Percentiles rank a stretch among this genome's conserved stretches.
phyloP scores from a whole-genome alignment of 306 rosid genomes.

The Cicer judaicum region DNA sequence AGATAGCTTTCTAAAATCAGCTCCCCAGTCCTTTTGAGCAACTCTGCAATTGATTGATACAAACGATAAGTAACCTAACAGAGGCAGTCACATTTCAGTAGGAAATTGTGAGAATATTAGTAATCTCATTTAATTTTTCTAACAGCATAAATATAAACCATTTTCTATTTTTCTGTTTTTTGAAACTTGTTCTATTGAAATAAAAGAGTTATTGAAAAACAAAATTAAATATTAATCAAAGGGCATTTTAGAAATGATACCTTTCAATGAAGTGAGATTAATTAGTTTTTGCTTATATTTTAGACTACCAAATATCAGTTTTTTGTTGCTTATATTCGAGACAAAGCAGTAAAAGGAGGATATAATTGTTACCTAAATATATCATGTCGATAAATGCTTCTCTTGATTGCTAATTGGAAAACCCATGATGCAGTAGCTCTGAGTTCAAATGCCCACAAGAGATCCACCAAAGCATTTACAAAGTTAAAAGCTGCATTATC shows the following conservation, averaged over 20 bases:
- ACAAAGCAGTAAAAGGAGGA: constrained; percentile 30
- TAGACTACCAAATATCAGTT: neutral
- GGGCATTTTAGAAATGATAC: neutral
- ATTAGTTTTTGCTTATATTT: neutral
- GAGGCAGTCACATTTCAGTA: neutral
- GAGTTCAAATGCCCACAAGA: constrained; percentile 95
- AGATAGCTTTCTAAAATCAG: constrained; percentile 93
- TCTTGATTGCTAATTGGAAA: constrained; percentile 84
- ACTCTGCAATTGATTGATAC: constrained; percentile 64
- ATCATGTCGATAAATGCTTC: constrained; percentile 70
- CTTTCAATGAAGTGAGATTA: neutral
- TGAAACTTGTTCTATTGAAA: neutral
- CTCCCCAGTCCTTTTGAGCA: constrained; percentile 94
- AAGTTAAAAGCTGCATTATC: constrained; percentile 94
- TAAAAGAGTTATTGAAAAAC: neutral
- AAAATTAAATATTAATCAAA: neutral
- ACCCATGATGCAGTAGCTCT: constrained; percentile 97
- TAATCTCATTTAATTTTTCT: neutral
- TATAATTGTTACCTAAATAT: constrained; percentile 67
- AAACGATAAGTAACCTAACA: constrained; percentile 36
- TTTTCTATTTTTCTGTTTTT: neutral
- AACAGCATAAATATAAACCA: neutral
- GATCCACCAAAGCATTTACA: constrained; percentile 86
- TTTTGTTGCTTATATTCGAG: neutral
- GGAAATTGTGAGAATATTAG: neutral